Evolutionary conservation across 23 red algal genomes (phyloP), one percentile per base, ranked within the genome.

Genomic region (Agarophyton chilense): DNA sequence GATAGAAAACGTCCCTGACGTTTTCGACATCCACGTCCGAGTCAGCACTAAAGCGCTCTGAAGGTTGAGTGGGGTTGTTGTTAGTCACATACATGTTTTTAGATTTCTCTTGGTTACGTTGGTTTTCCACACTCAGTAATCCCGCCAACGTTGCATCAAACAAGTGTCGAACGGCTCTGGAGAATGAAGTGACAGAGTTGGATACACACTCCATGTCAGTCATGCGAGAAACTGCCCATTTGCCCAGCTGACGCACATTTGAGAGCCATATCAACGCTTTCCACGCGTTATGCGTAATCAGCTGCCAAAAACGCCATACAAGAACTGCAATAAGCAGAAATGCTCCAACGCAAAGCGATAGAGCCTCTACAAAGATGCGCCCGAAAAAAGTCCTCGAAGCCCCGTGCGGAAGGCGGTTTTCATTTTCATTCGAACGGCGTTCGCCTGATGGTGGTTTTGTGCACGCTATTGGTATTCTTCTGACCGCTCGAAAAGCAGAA

Each of bases 241-340:
- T 89, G 25, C 85, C 85, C 46, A 89, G 54, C 17, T 52, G 67
- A 55, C 85, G 43, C 0, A 89, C 52, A 52, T 89, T 89, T 31
- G 85, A 60, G 14, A 89, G 38, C 85, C 85, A 89, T 32, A 79
- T 10, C 53, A 89, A 53, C 22, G 85, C 85, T 42, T 71, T 42
- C 68, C 50, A 79, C 24, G 74, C 71, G 9, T 53, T 34, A 7
- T 41, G 33, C 24, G 85, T 77, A 21, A 89, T 71, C 21, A 89
- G 51, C 73, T 89, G 85, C 85, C 61, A 89, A n/a, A 72, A 67
- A 39, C 85, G 85, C 85, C 85, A 78, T 18, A 78, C 5, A 22
- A 89, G 51, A 56, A 89, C 73, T 44, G 71, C 85, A 19, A 89
- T 70, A 57, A 89, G 70, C 33, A 89, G 51, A 14, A 89, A 51